Evolutionary conservation across 2,329 filamentous ascomycete species (phyloP).

Genomic region (Sporothrix luriei): DNA sequence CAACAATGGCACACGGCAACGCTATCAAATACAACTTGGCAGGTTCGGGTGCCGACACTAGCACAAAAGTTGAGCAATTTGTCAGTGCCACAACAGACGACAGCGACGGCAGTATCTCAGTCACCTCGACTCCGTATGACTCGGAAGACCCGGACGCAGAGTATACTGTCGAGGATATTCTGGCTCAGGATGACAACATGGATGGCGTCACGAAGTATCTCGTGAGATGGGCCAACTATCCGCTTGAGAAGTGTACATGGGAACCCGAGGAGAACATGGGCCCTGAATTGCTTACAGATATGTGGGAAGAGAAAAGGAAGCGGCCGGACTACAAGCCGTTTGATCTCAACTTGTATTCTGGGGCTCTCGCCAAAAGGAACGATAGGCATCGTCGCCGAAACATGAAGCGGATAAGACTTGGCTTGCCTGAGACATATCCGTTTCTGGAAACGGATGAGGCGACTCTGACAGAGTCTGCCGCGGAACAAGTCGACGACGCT

Average conservation of each 20-base stretch:
- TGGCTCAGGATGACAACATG: constrained; percentile 49
- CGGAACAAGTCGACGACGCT: not conserved
- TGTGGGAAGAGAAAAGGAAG: constrained; percentile 51
- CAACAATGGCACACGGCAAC: not conserved
- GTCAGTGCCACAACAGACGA: constrained; percentile 27
- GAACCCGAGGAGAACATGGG: constrained; percentile 53
- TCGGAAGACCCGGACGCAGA: constrained; percentile 48
- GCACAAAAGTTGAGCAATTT: not conserved
- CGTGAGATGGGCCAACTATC: constrained; percentile 66
- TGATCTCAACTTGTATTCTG: constrained; percentile 46
- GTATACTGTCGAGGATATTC: constrained; percentile 58
- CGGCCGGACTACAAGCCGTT: constrained; percentile 44
- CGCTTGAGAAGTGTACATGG: constrained; percentile 59
- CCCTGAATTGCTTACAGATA: constrained; percentile 42
- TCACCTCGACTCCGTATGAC: constrained; percentile 54
- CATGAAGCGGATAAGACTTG: constrained; percentile 46
- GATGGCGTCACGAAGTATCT: constrained; percentile 54
- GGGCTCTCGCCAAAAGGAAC: constrained; percentile 40
- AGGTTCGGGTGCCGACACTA: not conserved
- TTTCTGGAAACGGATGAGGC: constrained; percentile 30
- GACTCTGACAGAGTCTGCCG: not conserved
- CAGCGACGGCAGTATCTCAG: constrained; percentile 55
- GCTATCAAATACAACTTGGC: constrained; percentile 2
- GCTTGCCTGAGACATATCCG: constrained; percentile 41
- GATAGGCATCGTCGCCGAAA: constrained; percentile 51